Evolutionary conservation across 176 grass and related monocot species (phyloP).

Genomic region (Hsuehochloa calcarea): DNA sequence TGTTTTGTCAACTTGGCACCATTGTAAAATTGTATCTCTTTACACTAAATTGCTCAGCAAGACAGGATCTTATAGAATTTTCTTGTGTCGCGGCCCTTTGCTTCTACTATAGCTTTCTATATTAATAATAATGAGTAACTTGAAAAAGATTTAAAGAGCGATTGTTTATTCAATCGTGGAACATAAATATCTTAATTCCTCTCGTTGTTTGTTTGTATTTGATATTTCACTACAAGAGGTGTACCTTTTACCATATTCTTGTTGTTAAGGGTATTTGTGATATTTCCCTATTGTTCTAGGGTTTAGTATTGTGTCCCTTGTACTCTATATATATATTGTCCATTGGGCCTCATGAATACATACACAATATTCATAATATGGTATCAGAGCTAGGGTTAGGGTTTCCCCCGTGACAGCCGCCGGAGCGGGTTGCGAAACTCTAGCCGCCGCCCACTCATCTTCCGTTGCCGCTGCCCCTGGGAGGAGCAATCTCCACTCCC

Average conservation of each 20-base stretch:
- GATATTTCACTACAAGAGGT: conserved; percentile 17
- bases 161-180: conserved; percentile 15
- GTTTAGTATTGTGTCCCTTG: too few species aligned
- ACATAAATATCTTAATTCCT: conserved; percentile 24
- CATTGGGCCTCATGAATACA: too few species aligned
- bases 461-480: too few species aligned
- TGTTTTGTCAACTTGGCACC: not conserved
- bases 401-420: too few species aligned
- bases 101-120: not conserved
- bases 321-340: too few species aligned
- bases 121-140: conserved; percentile 15
- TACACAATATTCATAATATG: too few species aligned
- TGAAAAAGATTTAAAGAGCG: not conserved
- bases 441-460: too few species aligned
- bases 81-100: not conserved
- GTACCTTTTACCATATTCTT: conserved; percentile 11
- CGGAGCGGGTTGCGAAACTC: too few species aligned
- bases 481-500: too few species aligned
- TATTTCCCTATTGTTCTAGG: too few species aligned
- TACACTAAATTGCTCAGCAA: not conserved
- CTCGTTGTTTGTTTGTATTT: conserved; percentile 12
- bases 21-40: not conserved
- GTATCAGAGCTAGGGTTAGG: too few species aligned
- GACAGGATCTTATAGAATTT: not conserved
- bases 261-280: too few species aligned